Evolutionary conservation across 2,329 filamentous ascomycete species (phyloP).

Genomic region (Leptographium galeiforme): DNA sequence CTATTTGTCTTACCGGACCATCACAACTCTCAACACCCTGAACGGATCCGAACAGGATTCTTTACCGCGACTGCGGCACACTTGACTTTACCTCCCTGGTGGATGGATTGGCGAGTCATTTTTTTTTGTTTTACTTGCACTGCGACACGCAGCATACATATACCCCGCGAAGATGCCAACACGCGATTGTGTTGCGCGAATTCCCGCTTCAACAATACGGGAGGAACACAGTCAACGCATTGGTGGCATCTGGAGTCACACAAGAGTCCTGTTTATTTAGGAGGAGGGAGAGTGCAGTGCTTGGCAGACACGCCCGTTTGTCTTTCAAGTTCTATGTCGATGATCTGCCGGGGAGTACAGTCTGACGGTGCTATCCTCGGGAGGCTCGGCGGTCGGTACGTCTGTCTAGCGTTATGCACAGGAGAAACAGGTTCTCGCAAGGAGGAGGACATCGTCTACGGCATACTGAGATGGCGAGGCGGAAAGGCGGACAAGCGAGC

Average conservation of each 20-base stretch:
- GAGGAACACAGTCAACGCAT: not conserved
- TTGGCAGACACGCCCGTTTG: too few species aligned
- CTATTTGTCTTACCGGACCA: not conserved
- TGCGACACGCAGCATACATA: not conserved
- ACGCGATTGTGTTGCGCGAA: not conserved
- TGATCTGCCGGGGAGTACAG: too few species aligned
- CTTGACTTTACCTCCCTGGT: not conserved
- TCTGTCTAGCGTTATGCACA: too few species aligned
- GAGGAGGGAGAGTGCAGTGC: not conserved
- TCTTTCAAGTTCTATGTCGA: too few species aligned
- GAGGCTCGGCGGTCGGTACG: too few species aligned
- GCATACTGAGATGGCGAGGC: too few species aligned
- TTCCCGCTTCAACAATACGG: conserved; percentile 3
- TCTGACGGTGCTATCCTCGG: too few species aligned
- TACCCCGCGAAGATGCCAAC: not conserved
- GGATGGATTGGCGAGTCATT: not conserved
- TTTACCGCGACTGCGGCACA: not conserved
- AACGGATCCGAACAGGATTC: not conserved
- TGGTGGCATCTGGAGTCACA: not conserved
- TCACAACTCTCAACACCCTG: not conserved
- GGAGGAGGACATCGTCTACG: too few species aligned
- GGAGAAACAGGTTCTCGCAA: too few species aligned
- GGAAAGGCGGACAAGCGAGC: too few species aligned
- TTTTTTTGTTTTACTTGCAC: not conserved
- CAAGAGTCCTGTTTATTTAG: not conserved